phyloP scores from a whole-genome alignment of 352 stramenopile species.

The Phytophthora pinifolia region DNA sequence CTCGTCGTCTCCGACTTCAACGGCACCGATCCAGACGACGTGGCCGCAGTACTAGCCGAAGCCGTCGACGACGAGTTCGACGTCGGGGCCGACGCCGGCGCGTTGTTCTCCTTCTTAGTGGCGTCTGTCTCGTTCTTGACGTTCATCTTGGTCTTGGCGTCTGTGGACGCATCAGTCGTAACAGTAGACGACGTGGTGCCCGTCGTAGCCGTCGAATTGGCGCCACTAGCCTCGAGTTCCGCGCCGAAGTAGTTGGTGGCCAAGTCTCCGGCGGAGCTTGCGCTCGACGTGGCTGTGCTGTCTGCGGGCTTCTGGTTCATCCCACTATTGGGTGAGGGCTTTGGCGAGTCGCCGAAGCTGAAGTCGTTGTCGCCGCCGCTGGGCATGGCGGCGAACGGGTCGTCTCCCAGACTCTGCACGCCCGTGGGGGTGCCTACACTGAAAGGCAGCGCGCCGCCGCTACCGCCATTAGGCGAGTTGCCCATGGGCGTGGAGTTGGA shows the following conservation, averaged over 20 bases:
- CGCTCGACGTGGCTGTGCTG: constrained; percentile 7
- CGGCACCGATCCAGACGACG: constrained; percentile 17
- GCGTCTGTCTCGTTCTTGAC: constrained; percentile 33
- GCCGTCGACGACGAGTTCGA: constrained; percentile 20
- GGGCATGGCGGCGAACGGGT: constrained; percentile 59
- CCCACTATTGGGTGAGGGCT: constrained; percentile 32
- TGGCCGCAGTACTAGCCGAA: constrained; percentile 7
- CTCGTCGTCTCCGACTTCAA: constrained; percentile 22
- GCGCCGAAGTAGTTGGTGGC: constrained; percentile 65
- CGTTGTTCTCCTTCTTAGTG: constrained; percentile 29
- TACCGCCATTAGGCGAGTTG: constrained; percentile 61
- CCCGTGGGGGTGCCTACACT: constrained; percentile 85
- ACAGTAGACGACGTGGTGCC: constrained; percentile 8
- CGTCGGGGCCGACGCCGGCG: constrained; percentile 2
- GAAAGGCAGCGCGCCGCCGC: constrained; percentile 54
- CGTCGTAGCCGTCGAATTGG: constrained; percentile 6
- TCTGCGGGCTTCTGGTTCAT: constrained; percentile 20
- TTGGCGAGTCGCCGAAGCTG: constrained; percentile 80
- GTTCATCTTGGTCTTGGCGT: constrained; percentile 35
- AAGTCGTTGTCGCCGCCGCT: constrained; percentile 63
- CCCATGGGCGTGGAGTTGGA: constrained; percentile 64
- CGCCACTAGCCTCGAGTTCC: constrained; percentile 41
- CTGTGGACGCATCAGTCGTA: constrained; percentile 21
- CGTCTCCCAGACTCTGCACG: constrained; percentile 79
- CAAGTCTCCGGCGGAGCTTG: constrained; percentile 38